Evolutionary conservation across 1,284 basidiomycete species (phyloP).

Genomic region (Megacollybia platyphylla): DNA sequence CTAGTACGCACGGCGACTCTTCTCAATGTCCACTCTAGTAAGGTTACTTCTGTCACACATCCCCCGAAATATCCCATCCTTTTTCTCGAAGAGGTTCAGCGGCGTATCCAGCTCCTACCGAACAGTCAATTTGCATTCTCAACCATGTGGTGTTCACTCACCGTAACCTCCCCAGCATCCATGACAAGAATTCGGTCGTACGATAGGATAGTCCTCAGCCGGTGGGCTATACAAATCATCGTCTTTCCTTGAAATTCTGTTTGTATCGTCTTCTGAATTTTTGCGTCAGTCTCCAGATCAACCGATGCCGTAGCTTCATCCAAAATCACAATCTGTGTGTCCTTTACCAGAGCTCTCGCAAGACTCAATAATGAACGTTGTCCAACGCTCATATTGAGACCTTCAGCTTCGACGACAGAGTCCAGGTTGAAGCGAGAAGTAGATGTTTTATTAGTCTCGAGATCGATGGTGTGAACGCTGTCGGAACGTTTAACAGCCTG

Average conservation of each 20-base stretch:
- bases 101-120: constrained; percentile 56
- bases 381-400: constrained; percentile 50
- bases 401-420: constrained; percentile 50
- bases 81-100: constrained; percentile 39
- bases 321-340: constrained; percentile 45
- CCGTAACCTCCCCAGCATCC: constrained; percentile 53
- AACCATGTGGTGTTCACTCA: constrained; percentile 12
- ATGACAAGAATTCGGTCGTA: constrained; percentile 71
- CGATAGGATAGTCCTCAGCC: constrained; percentile 62
- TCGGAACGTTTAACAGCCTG: constrained; percentile 8
- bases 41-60: constrained; percentile 69
- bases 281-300: constrained; percentile 60
- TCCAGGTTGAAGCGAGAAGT: constrained; percentile 34
- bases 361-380: constrained; percentile 57
- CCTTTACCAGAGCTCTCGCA: constrained; percentile 57
- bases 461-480: constrained; percentile 10
- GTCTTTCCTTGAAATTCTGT: constrained; percentile 39
- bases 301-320: constrained; percentile 53
- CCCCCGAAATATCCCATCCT: constrained; percentile 53
- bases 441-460: constrained; percentile 7
- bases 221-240: constrained; percentile 56
- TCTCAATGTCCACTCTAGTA: constrained; percentile 48
- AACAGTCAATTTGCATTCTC: neutral
- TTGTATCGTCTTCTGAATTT: constrained; percentile 62
- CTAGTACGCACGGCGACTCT: too few species aligned